These are phyloP conservation scores for Setaria italica DNA, from an alignment of 202 grass and related monocot genomes.

Conservation along the genomic window DNA sequence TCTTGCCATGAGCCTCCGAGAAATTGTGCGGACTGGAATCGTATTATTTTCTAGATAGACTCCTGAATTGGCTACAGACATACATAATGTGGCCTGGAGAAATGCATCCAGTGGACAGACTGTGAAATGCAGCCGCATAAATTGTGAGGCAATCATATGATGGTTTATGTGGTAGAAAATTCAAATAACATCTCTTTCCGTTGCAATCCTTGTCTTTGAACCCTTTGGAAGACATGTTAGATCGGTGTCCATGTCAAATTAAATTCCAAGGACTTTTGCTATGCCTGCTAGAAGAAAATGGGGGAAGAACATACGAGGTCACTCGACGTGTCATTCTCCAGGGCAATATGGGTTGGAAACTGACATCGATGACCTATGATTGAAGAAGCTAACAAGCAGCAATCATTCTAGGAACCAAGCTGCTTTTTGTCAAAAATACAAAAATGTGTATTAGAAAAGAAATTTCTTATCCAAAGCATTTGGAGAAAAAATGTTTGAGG, in stretches of 20 bases:
- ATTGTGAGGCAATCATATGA: neutral
- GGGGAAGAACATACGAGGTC: neutral
- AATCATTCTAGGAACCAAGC: neutral
- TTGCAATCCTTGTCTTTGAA: conserved; percentile 11
- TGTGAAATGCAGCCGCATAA: neutral
- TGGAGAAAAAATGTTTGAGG: conserved; percentile 5
- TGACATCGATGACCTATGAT: neutral
- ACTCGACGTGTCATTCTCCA: neutral
- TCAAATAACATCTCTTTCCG: neutral
- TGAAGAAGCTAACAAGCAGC: neutral
- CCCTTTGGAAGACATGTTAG: conserved; percentile 1
- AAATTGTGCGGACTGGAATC: neutral
- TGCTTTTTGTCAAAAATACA: neutral
- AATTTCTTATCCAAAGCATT: neutral
- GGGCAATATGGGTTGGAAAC: neutral
- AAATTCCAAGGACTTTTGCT: conserved; percentile 8
- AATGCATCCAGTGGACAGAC: neutral
- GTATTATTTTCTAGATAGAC: neutral
- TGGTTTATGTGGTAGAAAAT: neutral
- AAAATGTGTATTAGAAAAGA: neutral
- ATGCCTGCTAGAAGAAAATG: neutral
- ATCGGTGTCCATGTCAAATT: neutral
- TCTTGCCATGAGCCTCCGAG: neutral
- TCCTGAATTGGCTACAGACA: neutral
- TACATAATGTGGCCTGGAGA: neutral